Evolutionary conservation across 495 filamentous ascomycete species (phyloP), one percentile per base, ranked within the genome.

Genomic region (Aspergillus saccharolyticus): DNA sequence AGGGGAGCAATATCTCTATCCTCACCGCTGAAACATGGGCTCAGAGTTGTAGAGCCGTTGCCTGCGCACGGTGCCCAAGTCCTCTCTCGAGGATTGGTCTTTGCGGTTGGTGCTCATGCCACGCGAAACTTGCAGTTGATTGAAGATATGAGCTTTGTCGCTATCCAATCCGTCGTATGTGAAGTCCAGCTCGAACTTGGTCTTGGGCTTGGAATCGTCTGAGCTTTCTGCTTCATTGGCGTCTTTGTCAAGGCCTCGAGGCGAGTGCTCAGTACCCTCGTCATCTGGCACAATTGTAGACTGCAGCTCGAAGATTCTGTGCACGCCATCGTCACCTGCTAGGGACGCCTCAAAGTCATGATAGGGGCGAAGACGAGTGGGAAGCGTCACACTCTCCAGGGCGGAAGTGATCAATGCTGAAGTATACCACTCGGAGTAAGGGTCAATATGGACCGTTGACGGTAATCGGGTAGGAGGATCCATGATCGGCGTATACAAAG

Each of bases 341-440:
- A 97, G 70, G 6, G 83, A 78, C 6, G 85, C 82, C 59, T 87
- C 84, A 64, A 97, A 80, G 57, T 83, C 78, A n/a, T 76, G 65
- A 25, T 71, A 73, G 4, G 79, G 73, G 44, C 80, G 84, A 53
- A 96, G 69, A 25, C 92, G 79, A 10, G 89, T 84, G 14, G 90
- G 90, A 24, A 99, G 73, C 3, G 86, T 90, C 28, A 86, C 80
- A 24, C 82, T 91, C 69, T 99, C 94, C 24, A 97, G 62, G 8
- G 90, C 88, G 5, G 85, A 80, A 8, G 85, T 84, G 58, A 96
- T 75, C 21, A 97, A 70, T 8, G 86, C 93, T 15, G 89, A 87
- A 17, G 77, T 85, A 60, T 96, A 85, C 95, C 95, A 98, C 61
- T 78, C 72, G 7, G 88, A 95, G 10, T 72, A 70, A 28, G 64